phyloP scores from a whole-genome alignment of 1,284 basidiomycete genomes.

The Fomitopsis betulina region DNA sequence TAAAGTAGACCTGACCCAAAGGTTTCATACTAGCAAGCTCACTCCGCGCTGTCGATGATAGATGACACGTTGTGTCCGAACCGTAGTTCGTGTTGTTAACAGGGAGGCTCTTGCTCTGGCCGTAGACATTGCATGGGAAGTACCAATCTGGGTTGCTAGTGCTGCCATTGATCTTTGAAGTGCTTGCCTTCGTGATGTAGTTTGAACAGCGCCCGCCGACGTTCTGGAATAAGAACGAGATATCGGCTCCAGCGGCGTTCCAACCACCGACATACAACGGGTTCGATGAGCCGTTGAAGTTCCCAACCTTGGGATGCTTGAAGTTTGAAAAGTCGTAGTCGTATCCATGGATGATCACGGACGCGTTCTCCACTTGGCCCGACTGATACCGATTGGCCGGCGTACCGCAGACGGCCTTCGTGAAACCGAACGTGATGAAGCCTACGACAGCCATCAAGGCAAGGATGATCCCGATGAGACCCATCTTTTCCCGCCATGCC shows the following conservation, averaged over 20 bases:
- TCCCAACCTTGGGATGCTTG: constrained; percentile 68
- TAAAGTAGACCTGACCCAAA: constrained; percentile 88
- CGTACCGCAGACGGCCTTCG: constrained; percentile 86
- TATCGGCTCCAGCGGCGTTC: constrained; percentile 81
- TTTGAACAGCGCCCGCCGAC: constrained; percentile 80
- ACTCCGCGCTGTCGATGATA: constrained; percentile 46
- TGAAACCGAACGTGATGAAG: constrained; percentile 99
- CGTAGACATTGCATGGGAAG: constrained; percentile 91
- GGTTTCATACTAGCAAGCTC: constrained; percentile 46
- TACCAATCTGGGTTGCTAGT: constrained; percentile 76
- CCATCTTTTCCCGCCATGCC: constrained; percentile 99
- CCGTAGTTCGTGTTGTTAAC: constrained; percentile 72
- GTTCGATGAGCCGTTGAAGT: constrained; percentile 77
- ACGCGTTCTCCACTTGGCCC: constrained; percentile 74
- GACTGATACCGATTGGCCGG: constrained; percentile 79
- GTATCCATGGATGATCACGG: constrained; percentile 91
- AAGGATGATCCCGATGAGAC: constrained; percentile 80
- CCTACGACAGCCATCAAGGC: constrained; percentile 89
- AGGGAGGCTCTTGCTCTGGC: constrained; percentile 62
- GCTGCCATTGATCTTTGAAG: constrained; percentile 61
- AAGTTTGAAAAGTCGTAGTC: constrained; percentile 90
- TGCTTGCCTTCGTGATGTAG: constrained; percentile 68
- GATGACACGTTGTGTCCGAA: constrained; percentile 68
- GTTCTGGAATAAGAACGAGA: constrained; percentile 93
- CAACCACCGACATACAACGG: constrained; percentile 79